Conservation (phyloP, 2,329 filamentous ascomycete genomes). For the Sclerotinia nivalis region DNA sequence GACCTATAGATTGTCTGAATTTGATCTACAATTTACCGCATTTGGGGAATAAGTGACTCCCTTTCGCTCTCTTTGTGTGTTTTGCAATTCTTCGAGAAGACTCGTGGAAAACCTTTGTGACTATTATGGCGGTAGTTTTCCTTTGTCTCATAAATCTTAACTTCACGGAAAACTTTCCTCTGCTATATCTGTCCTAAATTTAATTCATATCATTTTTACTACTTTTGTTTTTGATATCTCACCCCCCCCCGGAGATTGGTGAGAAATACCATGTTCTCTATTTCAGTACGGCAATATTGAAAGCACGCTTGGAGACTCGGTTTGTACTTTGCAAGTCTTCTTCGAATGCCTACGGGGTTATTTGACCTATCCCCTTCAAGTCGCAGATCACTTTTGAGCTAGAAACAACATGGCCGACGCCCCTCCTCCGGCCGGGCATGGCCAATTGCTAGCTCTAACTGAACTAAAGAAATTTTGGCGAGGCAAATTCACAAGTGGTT, state of each 20-base stretch:
- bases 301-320: no score
- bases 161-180: not conserved
- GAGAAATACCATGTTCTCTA: not conserved
- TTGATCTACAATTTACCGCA: not conserved
- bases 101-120: constrained; percentile 10
- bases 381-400: not conserved
- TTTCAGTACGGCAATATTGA: not conserved
- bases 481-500: not conserved
- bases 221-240: not conserved
- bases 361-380: not conserved
- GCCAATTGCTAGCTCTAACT: no score
- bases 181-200: not conserved
- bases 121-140: not conserved
- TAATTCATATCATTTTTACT: not conserved
- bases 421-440: not conserved
- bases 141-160: not conserved
- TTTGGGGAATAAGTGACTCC: not conserved
- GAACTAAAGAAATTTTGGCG: not conserved
- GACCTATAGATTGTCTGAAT: not conserved
- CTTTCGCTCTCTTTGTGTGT: constrained; percentile 16
- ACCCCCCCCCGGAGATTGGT: not conserved
- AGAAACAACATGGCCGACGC: not conserved
- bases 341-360: not conserved
- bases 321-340: not conserved
- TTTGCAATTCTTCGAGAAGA: not conserved